Conservation (phyloP, 2,329 filamentous ascomycete genomes). For the Aureobasidium sp. region DNA sequence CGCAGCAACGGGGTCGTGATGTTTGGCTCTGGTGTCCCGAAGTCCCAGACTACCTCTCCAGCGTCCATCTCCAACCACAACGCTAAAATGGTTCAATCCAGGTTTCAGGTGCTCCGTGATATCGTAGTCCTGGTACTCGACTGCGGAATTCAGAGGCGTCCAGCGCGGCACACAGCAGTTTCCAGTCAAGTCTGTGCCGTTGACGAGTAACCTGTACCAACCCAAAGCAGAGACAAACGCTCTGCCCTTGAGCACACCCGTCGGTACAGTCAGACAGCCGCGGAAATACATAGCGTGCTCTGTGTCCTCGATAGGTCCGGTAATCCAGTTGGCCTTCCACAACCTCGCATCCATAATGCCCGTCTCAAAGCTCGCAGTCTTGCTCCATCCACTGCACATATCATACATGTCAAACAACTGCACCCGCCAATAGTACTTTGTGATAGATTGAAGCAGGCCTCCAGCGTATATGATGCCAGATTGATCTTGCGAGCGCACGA, state of each 20-base stretch:
- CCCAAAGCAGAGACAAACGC: slow-evolving; percentile 9
- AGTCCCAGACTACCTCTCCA: slow-evolving; percentile 11
- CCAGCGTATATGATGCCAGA: slow-evolving; percentile 1
- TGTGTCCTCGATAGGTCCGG: slow-evolving; percentile 7
- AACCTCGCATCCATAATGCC: slow-evolving; percentile 3
- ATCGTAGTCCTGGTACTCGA: slow-evolving; percentile 11
- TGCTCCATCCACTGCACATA: not conserved
- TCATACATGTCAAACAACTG: slow-evolving; percentile 3
- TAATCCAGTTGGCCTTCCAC: slow-evolving; percentile 14
- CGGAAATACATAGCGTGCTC: slow-evolving; percentile 13
- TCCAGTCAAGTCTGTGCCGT: slow-evolving; percentile 2
- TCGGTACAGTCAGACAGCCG: not conserved
- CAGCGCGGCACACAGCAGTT: slow-evolving; percentile 9
- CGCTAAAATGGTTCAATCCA: slow-evolving; percentile 2
- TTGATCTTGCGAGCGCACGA: not conserved
- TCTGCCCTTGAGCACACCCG: not conserved
- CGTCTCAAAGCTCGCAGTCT: not conserved
- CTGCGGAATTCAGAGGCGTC: slow-evolving; percentile 3
- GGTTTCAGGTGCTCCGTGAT: not conserved
- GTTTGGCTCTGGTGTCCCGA: slow-evolving; percentile 1
- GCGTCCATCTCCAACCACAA: slow-evolving; percentile 7
- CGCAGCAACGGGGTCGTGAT: slow-evolving; percentile 1
- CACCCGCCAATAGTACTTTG: slow-evolving; percentile 9
- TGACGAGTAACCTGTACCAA: slow-evolving; percentile 10
- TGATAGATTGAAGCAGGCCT: not conserved